Percentiles rank a stretch among this genome's conserved stretches.
These are phyloP conservation scores for Ophiostoma triangulosporum DNA, from an alignment of 2,329 filamentous ascomycete genomes.

Conservation along the genomic window DNA sequence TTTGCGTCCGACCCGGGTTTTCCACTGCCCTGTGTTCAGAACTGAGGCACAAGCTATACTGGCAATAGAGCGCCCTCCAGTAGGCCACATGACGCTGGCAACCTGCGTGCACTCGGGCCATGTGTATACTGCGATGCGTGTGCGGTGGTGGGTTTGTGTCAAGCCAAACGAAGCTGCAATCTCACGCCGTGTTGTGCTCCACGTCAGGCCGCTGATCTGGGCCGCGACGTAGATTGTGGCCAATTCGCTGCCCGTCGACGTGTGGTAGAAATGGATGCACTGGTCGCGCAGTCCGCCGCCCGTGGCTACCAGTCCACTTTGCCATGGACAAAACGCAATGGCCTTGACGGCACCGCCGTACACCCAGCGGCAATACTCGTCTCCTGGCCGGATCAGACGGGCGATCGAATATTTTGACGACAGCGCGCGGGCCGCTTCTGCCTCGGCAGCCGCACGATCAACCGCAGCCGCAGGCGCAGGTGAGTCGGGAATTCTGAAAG, in stretches of 20 bases:
- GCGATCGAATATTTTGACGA: background rate
- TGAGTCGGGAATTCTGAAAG: too few species aligned
- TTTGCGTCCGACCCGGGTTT: background rate
- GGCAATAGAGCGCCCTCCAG: constrained; percentile 61
- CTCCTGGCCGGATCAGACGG: background rate
- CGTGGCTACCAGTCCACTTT: constrained; percentile 72
- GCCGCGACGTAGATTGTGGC: constrained; percentile 86
- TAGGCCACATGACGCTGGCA: constrained; percentile 63
- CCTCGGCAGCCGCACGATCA: background rate
- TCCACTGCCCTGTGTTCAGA: constrained; percentile 15
- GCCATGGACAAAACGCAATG: constrained; percentile 94
- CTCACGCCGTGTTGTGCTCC: constrained; percentile 73
- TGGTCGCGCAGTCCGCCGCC: constrained; percentile 90
- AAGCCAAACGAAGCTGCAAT: constrained; percentile 93
- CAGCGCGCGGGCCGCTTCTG: background rate
- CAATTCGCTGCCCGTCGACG: constrained; percentile 65
- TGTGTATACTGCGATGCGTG: constrained; percentile 80
- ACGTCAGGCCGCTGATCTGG: constrained; percentile 86
- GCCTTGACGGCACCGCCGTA: constrained; percentile 90
- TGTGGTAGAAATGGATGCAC: constrained; percentile 92
- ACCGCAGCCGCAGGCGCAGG: background rate
- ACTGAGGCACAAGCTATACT: constrained; percentile 56
- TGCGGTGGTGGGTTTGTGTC: constrained; percentile 76
- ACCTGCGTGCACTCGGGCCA: constrained; percentile 88
- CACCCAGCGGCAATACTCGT: constrained; percentile 56